A percentile compares a stretch with the other conserved stretches of the same genome.
Evolutionary conservation across 2,329 filamentous ascomycete species (phyloP).

Genomic region (Penicillium sp.): DNA sequence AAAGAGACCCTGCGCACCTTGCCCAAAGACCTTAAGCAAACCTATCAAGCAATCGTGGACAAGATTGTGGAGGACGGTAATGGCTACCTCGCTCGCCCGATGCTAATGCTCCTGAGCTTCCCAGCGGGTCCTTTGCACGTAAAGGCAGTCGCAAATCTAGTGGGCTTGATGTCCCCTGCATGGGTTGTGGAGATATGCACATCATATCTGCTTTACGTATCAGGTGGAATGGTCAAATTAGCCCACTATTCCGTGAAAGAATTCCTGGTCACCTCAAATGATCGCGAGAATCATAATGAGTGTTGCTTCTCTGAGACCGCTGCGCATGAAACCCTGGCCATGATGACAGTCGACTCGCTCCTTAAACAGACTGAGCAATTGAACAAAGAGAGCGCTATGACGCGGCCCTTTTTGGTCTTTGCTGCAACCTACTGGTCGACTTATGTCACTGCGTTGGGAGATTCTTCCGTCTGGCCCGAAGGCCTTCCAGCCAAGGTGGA

Average conservation of each 20-base stretch:
- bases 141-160: not conserved
- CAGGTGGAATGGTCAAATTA: not conserved
- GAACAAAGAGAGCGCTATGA: not conserved
- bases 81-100: not conserved
- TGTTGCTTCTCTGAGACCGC: not conserved
- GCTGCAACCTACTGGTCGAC: not conserved
- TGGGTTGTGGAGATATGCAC: not conserved
- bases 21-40: not conserved
- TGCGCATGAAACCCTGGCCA: not conserved
- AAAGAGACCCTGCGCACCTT: not conserved
- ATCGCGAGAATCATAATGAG: not conserved
- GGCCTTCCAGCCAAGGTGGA: not conserved
- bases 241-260: slow-evolving; percentile 1
- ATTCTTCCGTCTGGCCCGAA: not conserved
- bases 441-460: not conserved
- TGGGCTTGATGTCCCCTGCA: not conserved
- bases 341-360: not conserved
- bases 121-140: not conserved
- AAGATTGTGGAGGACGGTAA: not conserved
- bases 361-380: not conserved
- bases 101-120: not conserved
- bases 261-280: not conserved
- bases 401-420: not conserved
- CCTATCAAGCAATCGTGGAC: not conserved
- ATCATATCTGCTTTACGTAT: not conserved